Conservation (phyloP, 1,284 basidiomycete species). For the Sanghuangporus weigelae region DNA sequence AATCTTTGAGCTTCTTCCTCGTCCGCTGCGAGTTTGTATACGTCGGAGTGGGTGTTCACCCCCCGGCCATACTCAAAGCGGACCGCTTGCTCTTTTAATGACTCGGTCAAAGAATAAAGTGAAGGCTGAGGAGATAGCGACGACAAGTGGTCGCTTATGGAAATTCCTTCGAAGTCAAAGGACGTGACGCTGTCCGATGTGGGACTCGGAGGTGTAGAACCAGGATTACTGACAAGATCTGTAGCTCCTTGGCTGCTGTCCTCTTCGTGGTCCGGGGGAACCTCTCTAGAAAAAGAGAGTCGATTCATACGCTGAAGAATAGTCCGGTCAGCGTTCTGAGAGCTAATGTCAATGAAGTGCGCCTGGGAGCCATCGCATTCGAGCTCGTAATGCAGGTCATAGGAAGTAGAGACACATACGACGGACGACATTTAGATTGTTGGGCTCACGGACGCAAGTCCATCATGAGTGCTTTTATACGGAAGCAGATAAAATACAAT, state of each 20-base stretch:
- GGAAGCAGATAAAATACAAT: background rate
- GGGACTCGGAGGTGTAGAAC: slow-evolving; percentile 34
- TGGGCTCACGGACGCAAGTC: background rate
- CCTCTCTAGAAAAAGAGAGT: background rate
- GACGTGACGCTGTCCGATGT: slow-evolving; percentile 40
- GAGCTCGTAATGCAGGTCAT: background rate
- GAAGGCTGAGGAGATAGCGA: slow-evolving; percentile 62
- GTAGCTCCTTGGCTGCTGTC: slow-evolving; percentile 8
- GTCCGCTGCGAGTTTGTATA: slow-evolving; percentile 71
- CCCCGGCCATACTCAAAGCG: slow-evolving; percentile 62
- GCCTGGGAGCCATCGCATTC: background rate
- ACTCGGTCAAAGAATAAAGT: slow-evolving; percentile 62
- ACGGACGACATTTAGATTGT: background rate
- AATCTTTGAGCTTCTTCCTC: slow-evolving; percentile 67
- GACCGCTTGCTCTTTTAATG: slow-evolving; percentile 52
- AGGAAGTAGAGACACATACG: too few relatives aligned
- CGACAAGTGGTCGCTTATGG: slow-evolving; percentile 32
- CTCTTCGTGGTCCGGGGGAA: background rate
- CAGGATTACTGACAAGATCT: slow-evolving; percentile 24
- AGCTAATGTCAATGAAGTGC: background rate
- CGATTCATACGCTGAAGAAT: background rate
- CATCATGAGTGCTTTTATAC: background rate
- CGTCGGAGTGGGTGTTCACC: slow-evolving; percentile 71
- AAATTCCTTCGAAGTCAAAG: slow-evolving; percentile 27
- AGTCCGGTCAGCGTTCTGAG: background rate